Percentiles rank a stretch among this genome's conserved stretches.
Evolutionary conservation across 768 basidiomycete species (phyloP).

Genomic region (Rhizopogon vinicolor): DNA sequence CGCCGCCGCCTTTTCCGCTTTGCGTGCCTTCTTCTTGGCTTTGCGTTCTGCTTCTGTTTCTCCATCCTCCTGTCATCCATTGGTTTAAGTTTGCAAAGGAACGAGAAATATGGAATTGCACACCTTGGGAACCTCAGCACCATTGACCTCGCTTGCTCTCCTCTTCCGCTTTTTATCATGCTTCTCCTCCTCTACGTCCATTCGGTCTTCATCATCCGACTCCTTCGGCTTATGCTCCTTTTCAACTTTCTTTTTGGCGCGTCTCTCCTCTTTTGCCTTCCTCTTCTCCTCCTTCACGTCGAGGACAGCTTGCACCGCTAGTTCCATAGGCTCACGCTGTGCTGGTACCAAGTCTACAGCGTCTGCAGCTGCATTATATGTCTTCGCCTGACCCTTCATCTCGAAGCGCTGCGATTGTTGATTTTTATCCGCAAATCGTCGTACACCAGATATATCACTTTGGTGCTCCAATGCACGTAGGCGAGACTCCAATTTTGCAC

Average conservation of each 20-base stretch:
- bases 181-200: constrained; percentile 42
- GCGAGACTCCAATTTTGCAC: constrained; percentile 92
- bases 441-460: constrained; percentile 65
- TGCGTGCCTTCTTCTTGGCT: constrained; percentile 70
- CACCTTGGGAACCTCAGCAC: constrained; percentile 37
- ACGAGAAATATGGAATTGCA: constrained; percentile 14
- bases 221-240: constrained; percentile 46
- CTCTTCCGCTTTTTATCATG: constrained; percentile 41
- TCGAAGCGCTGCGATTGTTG: constrained; percentile 79
- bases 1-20: constrained; percentile 67
- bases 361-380: constrained; percentile 87
- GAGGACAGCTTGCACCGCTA: constrained; percentile 66
- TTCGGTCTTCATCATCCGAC: constrained; percentile 29
- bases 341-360: constrained; percentile 80
- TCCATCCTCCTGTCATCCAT: constrained; percentile 31
- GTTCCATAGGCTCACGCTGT: constrained; percentile 75
- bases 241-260: constrained; percentile 57
- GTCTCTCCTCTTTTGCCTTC: constrained; percentile 73
- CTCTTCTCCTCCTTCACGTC: constrained; percentile 89
- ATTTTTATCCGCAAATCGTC: constrained; percentile 55
- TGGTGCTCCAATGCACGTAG: constrained; percentile 86
- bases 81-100: constrained; percentile 3
- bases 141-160: constrained; percentile 53
- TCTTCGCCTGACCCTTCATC: constrained; percentile 71
- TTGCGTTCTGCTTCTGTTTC: constrained; percentile 86